Evolutionary conservation across 2,329 filamentous ascomycete genomes (phyloP).

Genomic region (Triangularia setosa): DNA sequence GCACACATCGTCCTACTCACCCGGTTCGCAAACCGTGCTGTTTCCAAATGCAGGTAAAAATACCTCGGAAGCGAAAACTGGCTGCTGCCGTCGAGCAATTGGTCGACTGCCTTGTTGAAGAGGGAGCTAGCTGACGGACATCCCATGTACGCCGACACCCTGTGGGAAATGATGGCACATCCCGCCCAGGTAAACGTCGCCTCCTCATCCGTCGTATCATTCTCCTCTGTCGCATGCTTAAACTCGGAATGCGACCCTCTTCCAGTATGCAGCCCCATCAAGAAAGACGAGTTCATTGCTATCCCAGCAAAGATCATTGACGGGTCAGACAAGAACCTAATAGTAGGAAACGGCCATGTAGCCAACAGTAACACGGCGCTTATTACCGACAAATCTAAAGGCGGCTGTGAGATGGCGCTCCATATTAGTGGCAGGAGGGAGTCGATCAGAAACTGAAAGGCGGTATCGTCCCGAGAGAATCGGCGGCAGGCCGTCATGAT

Average conservation of each 20-base stretch:
- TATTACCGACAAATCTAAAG: constrained; percentile 45
- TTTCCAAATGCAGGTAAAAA: constrained; percentile 44
- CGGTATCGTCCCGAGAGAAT: constrained; percentile 41
- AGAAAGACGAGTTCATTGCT: constrained; percentile 44
- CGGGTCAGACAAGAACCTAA: constrained; percentile 50
- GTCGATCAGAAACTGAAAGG: constrained; percentile 45
- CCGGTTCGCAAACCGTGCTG: constrained; percentile 49
- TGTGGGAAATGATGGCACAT: constrained; percentile 49
- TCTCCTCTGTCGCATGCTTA: constrained; percentile 37
- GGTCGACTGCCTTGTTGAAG: constrained; percentile 49
- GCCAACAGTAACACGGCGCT: constrained; percentile 50
- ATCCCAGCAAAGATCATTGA: constrained; percentile 45
- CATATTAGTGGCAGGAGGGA: constrained; percentile 45
- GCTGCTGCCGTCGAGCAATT: constrained; percentile 39
- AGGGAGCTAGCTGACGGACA: constrained; percentile 42
- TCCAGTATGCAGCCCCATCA: constrained; percentile 51
- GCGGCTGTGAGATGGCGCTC: constrained; percentile 39
- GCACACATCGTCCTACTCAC: constrained; percentile 46
- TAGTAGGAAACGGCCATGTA: constrained; percentile 49
- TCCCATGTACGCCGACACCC: constrained; percentile 40
- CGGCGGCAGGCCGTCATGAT: constrained; percentile 48
- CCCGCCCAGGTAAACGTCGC: constrained; percentile 51
- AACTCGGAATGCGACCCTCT: constrained; percentile 49
- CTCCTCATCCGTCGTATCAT: constrained; percentile 47
- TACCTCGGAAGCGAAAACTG: constrained; percentile 41